These are phyloP conservation scores for Kodamaea suecica DNA, from an alignment of 1,139 yeast genomes.

Conservation along the genomic window DNA sequence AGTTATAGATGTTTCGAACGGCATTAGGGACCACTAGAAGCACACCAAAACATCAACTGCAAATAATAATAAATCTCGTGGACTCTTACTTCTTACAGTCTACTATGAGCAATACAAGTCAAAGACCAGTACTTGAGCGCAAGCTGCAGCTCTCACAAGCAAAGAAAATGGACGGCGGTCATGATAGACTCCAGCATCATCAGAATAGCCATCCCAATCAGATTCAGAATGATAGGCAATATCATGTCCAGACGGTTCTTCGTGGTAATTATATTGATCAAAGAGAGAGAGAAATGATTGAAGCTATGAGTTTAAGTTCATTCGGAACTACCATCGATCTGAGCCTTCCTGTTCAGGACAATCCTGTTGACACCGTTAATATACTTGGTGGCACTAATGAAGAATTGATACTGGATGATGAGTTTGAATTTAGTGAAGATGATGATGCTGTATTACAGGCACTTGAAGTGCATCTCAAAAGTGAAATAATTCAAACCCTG, in stretches of 20 bases:
- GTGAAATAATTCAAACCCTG: no score
- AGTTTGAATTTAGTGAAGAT: slow-evolving; percentile 2
- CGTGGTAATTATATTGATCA: neutral
- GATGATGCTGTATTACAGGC: slow-evolving; percentile 6
- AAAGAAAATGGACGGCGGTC: no score
- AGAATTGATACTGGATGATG: neutral
- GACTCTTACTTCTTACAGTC: neutral
- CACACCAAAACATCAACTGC: neutral
- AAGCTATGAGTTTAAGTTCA: neutral
- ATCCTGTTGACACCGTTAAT: neutral
- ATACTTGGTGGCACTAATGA: neutral
- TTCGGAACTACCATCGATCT: neutral
- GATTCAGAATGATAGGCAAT: no score
- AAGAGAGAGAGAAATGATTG: neutral
- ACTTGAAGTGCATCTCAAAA: neutral
- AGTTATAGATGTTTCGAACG: neutral
- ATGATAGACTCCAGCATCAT: no score
- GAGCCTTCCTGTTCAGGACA: neutral
- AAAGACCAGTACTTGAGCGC: neutral
- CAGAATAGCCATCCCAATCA: no score
- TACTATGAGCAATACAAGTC: neutral
- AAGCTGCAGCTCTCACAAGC: neutral
- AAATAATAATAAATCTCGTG: neutral
- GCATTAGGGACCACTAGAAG: neutral
- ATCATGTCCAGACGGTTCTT: no score